Evolutionary conservation across 805 yeast genomes (phyloP).

Genomic region (Suhomyces kilbournensis): DNA sequence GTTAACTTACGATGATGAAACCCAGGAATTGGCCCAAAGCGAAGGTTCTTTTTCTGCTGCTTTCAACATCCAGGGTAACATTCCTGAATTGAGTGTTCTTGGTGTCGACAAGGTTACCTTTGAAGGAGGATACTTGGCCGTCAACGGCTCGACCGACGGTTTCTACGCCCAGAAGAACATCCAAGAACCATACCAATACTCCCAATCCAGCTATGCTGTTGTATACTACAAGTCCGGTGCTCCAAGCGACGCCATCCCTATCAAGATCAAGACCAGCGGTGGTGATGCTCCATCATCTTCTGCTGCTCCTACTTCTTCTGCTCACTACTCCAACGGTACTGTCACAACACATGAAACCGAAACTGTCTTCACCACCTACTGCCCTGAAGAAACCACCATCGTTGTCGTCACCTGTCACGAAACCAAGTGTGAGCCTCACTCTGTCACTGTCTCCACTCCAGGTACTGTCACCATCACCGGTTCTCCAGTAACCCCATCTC

Average conservation of each 20-base stretch:
- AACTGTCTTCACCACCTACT: constrained; percentile 37
- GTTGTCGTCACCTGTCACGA: constrained; percentile 31
- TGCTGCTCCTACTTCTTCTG: constrained; percentile 3
- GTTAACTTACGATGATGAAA: constrained; percentile 16
- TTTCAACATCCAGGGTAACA: constrained; percentile 2
- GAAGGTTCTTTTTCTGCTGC: background rate
- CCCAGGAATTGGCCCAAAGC: background rate
- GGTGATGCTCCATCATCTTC: constrained; percentile 3
- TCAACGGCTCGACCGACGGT: constrained; percentile 24
- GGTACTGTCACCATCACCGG: constrained; percentile 34
- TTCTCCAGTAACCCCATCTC: constrained; percentile 15
- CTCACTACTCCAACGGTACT: constrained; percentile 1
- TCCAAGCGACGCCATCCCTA: constrained; percentile 20
- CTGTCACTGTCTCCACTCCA: constrained; percentile 30
- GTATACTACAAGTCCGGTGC: constrained; percentile 20
- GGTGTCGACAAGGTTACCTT: constrained; percentile 9
- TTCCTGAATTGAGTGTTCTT: constrained; percentile 12
- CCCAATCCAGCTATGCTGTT: constrained; percentile 19
- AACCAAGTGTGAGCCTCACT: constrained; percentile 23
- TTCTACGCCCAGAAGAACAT: constrained; percentile 45
- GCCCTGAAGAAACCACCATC: constrained; percentile 33
- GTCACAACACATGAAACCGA: constrained; percentile 30
- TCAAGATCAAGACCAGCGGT: constrained; percentile 8
- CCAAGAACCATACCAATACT: constrained; percentile 43
- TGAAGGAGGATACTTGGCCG: constrained; percentile 21